Evolutionary conservation across 306 rosid species (phyloP), one percentile per base, ranked within the genome.

Genomic region (Amphicarpaea edgeworthii): DNA sequence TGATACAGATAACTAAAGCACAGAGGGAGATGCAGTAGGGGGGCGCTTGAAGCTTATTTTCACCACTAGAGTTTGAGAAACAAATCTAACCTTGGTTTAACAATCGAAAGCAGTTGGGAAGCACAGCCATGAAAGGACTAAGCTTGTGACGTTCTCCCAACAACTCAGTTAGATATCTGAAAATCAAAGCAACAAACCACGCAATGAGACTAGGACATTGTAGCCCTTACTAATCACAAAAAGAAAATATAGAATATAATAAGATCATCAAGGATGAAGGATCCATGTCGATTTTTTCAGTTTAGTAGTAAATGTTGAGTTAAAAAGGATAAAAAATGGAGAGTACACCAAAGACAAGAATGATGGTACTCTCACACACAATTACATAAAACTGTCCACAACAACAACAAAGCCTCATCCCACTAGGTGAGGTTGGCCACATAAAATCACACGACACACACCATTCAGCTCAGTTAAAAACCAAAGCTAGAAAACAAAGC

Each of bases 81-180:
- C 3, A 24, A 79, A 87, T 54, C 90, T 82, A 67, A 95, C 99
- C 99, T 88, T 92, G 96, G 96, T 81, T 95, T 76, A 96, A 58
- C 85, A 96, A 86, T 79, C 95, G 85, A 76, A 50, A 85, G 77
- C 87, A 50, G 50, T 82, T 46, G 11, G 99, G 98, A 53, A 96
- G 96, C 72, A 92, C 91, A 3, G 93, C 75, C 76, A 87, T 30
- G 78, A 96, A 96, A 2, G 99, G 99, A 80, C 80, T 41, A 40
- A 96, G 86, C 80, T 92, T 93, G 68, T 74, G 92, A 51, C 98
- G 98, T 81, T 96, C 99, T 12, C 78, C 91, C 69, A 96, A 83
- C 69, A 96, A 78, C 83, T 92, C 98, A 12, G 89, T 54, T 24
- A 96, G 73, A 80, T 90, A 92, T 66, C 99, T 96, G 87, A 51